Conservation (phyloP, 495 filamentous ascomycete species). For the Usnea hakonensis region DNA sequence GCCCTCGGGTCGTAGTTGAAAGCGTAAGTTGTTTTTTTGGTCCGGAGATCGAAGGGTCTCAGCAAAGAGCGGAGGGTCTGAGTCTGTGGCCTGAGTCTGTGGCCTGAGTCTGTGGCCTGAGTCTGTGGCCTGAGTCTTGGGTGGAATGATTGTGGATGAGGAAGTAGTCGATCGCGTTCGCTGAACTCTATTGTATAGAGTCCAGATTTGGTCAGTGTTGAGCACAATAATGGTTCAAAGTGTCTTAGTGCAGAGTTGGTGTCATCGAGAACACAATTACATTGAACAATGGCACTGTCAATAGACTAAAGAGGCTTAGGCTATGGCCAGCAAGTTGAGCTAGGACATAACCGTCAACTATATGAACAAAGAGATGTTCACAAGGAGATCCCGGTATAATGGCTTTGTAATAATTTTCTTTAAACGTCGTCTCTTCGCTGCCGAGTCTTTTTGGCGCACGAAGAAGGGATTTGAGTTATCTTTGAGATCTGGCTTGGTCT, state of each 20-base stretch:
- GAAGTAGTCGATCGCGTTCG: not conserved
- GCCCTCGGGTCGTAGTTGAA: not conserved
- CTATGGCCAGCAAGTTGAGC: no score
- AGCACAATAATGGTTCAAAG: not conserved
- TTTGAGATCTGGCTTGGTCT: no score
- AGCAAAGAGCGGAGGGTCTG: no score
- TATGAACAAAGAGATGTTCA: no score
- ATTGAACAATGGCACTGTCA: not conserved
- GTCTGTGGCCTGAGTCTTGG: not conserved
- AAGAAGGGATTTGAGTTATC: no score
- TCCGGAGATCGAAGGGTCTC: no score
- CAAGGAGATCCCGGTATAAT: no score
- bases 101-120: not conserved
- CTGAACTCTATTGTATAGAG: not conserved
- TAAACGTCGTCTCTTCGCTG: no score
- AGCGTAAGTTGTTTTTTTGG: no score
- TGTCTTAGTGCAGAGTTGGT: not conserved
- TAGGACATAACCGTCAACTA: no score
- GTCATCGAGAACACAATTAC: not conserved
- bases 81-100: not conserved
- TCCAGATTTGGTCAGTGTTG: not conserved
- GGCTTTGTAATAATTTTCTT: no score
- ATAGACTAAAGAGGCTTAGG: not conserved
- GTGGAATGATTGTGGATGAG: not conserved
- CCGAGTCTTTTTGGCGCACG: no score